phyloP scores from a whole-genome alignment of 75 land plant species.

The Cupressus sempervirens region DNA sequence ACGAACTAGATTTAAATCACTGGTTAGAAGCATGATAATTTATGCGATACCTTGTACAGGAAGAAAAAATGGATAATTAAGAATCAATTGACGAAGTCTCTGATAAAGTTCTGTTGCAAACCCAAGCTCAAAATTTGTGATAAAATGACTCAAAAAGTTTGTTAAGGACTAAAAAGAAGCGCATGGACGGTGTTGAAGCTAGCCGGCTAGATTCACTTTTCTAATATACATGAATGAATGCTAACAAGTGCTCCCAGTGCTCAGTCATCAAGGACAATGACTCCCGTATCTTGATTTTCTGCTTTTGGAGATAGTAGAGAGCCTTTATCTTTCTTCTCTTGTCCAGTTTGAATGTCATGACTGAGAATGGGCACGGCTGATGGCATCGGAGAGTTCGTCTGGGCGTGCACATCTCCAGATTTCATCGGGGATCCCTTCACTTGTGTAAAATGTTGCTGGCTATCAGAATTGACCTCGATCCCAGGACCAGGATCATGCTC shows the following conservation, averaged over 20 bases:
- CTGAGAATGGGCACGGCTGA: background rate
- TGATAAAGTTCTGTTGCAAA: background rate
- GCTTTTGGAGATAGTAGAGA: background rate
- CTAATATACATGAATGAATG: background rate
- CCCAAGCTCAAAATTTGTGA: slow-evolving; percentile 2
- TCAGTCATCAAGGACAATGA: slow-evolving; percentile 5
- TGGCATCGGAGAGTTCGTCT: background rate
- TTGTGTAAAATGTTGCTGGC: background rate
- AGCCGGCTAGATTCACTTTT: background rate
- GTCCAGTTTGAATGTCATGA: background rate
- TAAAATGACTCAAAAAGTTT: background rate
- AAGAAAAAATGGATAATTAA: background rate
- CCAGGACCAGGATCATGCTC: background rate
- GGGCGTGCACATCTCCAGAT: background rate
- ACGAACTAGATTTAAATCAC: background rate
- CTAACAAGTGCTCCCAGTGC: background rate
- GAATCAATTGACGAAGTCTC: background rate
- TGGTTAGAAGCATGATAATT: background rate
- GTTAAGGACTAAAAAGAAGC: background rate
- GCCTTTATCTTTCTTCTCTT: background rate
- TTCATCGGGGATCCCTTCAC: background rate
- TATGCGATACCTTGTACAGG: background rate
- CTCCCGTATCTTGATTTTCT: background rate
- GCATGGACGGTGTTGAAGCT: background rate
- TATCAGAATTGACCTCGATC: background rate